A percentile compares a stretch with the other conserved stretches of the same genome.
These are phyloP conservation scores for Myrmaecium sp. DNA, from an alignment of 2,329 filamentous ascomycete species.

Conservation along the genomic window DNA sequence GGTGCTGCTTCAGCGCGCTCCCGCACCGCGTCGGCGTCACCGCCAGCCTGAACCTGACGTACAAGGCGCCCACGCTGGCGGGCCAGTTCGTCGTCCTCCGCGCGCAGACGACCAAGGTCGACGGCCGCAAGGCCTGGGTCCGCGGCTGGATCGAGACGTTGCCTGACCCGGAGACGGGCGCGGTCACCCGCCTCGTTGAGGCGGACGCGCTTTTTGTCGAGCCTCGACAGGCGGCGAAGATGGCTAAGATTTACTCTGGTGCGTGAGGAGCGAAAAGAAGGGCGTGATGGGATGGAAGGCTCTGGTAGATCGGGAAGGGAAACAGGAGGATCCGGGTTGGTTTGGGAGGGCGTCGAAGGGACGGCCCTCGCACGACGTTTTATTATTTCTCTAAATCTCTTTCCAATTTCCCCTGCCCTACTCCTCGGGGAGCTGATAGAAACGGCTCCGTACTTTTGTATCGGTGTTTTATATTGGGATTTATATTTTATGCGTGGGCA, in stretches of 20 bases:
- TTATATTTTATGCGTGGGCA: no score
- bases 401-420: no score
- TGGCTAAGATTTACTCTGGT: conserved; percentile 14
- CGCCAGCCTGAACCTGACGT: conserved; percentile 68
- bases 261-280: background rate
- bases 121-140: conserved; percentile 91
- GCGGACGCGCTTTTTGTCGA: conserved; percentile 79
- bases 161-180: conserved; percentile 51
- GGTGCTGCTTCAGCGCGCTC: conserved; percentile 75
- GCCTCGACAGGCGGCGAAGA: conserved; percentile 63
- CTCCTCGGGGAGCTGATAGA: no score
- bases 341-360: no score
- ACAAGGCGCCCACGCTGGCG: conserved; percentile 63
- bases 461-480: no score
- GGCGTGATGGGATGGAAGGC: no score
- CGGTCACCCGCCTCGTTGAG: conserved; percentile 53
- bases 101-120: conserved; percentile 66
- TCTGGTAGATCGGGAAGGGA: no score
- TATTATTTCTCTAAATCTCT: no score
- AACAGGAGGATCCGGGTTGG: no score
- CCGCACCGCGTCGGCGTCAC: conserved; percentile 78
- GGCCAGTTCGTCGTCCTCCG: conserved; percentile 60
- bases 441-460: no score
- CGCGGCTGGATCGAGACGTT: conserved; percentile 73
- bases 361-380: no score